Base-by-base conservation (phyloP, 164 flowering plant species). In the Nymphaea colorata region DNA sequence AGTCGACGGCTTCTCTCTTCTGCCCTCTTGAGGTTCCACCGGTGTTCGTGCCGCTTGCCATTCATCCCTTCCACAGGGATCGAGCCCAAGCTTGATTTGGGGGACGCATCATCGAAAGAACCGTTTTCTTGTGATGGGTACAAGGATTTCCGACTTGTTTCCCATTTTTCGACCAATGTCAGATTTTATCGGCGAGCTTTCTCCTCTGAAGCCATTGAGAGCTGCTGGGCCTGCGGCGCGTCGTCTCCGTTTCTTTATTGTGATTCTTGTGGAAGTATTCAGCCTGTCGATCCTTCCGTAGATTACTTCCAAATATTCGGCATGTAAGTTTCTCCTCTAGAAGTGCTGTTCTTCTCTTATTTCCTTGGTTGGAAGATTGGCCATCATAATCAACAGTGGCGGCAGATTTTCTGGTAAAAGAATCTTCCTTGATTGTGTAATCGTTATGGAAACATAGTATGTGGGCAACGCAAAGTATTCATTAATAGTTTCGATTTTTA, bases 281-380 rank as follows among this genome's bases (percentile, higher is more conserved):
- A 93, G 62, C 94, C 94, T 3, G 84, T 90, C 67, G 87, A 90
- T 80, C 74, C 67, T 14, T 86, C 92, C 11, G 78, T 89, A 41
- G 87, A 90, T 75, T 93, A 87, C 78, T 93, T 93, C 67, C 88
- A 79, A 68, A 90, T 93, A n/a, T 86, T 84, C 71, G 91, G 91
- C 15, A 70, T 85, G 96, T 92, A 71, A 85, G 88, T 81, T 53
- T 36, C 25, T 61, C 15, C n/a, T 15, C 15, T 15, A 5, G 6
- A 15, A 16, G 5, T 25, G 6, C 15, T 16, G 6, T 61, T n/a
- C 41, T 61, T n/a, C 41, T 61, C 25, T 61, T 2, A 61, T 61
- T 61, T 61, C 41, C 41, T 3, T 61, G 6, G 63, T 61, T 61
- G 63, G 36, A 2, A 36, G 25, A n/a, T n/a, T 61, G 10, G 59